These are phyloP conservation scores for Botryotinia calthae DNA, from an alignment of 2,329 filamentous ascomycete species.

Conservation along the genomic window DNA sequence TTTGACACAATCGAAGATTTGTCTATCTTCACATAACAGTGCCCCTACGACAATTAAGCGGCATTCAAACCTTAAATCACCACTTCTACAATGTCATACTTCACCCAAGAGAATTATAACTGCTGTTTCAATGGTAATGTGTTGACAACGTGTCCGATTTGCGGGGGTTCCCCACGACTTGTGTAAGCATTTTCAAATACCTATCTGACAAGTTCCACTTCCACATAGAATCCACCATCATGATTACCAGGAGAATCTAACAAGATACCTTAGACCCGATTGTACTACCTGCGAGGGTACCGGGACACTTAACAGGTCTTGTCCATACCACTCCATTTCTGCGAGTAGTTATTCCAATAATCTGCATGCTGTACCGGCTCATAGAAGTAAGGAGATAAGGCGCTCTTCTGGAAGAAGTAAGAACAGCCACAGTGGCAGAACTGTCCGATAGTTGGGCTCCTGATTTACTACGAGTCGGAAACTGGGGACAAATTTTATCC, in stretches of 20 bases:
- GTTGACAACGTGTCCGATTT: not conserved
- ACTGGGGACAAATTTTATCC: not conserved
- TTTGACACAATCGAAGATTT: not conserved
- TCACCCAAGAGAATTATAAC: not conserved
- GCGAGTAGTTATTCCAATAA: not conserved
- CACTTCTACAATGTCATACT: slow-evolving; percentile 1
- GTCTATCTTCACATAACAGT: no score
- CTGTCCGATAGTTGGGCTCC: not conserved
- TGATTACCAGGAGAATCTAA: not conserved
- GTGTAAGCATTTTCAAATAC: not conserved
- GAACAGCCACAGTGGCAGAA: not conserved
- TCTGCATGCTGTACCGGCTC: not conserved
- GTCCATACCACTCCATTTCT: not conserved
- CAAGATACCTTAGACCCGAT: not conserved
- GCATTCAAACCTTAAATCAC: not conserved
- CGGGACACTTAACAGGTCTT: not conserved
- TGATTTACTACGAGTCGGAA: not conserved
- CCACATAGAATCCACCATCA: no score
- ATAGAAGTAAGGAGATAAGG: not conserved
- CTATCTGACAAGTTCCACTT: not conserved
- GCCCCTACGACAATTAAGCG: not conserved
- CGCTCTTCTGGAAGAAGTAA: not conserved
- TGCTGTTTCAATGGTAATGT: not conserved
- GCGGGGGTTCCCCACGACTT: not conserved
- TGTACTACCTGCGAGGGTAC: not conserved